Evolutionary conservation across 2,329 filamentous ascomycete genomes (phyloP).

Genomic region (Penicillium decumbens): DNA sequence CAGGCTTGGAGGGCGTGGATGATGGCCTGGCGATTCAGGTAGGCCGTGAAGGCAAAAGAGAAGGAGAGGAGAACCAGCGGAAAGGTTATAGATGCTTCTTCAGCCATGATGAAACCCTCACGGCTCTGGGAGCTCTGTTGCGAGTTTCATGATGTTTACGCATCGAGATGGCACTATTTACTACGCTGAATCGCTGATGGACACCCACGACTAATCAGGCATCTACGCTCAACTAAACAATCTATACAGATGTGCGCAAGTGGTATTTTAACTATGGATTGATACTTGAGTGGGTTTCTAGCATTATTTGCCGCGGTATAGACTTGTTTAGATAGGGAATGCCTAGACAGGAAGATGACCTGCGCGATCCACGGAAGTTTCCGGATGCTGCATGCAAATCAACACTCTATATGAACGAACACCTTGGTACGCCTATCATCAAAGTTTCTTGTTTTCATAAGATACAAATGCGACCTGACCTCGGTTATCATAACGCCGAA

Average conservation of each 20-base stretch:
- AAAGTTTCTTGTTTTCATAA: not conserved
- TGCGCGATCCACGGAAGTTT: not conserved
- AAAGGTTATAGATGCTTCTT: not conserved
- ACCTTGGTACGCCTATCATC: not conserved
- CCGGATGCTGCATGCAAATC: not conserved
- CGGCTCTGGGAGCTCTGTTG: not conserved
- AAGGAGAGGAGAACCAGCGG: not conserved
- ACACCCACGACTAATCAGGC: not conserved
- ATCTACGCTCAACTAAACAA: not conserved
- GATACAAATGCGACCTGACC: not conserved
- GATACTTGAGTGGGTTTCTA: not conserved
- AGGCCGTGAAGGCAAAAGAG: not conserved
- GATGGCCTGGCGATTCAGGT: not conserved
- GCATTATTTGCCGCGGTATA: not conserved
- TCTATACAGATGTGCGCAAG: not conserved
- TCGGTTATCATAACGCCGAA: conserved; percentile 1
- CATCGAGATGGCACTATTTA: not conserved
- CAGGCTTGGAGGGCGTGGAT: not conserved
- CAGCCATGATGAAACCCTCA: not conserved
- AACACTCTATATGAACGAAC: not conserved
- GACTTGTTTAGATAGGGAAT: not conserved
- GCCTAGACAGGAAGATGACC: not conserved
- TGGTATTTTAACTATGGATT: not conserved
- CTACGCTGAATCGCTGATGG: not conserved
- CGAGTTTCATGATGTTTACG: not conserved